Conservation (phyloP, 1,284 basidiomycete genomes). For the Fomitopsis betulina region DNA sequence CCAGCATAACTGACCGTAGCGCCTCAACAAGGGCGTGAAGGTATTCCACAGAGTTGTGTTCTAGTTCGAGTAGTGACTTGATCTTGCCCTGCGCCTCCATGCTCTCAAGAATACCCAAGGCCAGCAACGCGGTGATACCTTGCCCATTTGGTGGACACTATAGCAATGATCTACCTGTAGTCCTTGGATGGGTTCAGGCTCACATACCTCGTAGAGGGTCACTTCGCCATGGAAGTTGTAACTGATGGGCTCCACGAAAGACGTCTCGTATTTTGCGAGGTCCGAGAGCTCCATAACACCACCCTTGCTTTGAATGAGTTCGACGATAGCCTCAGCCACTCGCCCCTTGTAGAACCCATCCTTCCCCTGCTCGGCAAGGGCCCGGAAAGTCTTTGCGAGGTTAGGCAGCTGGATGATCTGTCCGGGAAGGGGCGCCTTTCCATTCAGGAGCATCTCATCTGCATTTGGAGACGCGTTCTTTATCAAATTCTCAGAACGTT, state of each 20-base stretch:
- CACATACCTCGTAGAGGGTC: constrained; percentile 76
- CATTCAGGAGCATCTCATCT: constrained; percentile 81
- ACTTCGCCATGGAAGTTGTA: constrained; percentile 84
- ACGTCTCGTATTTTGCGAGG: constrained; percentile 73
- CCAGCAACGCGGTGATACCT: constrained; percentile 88
- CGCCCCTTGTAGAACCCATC: constrained; percentile 92
- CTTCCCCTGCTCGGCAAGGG: constrained; percentile 77
- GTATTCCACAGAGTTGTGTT: constrained; percentile 87
- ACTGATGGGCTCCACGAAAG: constrained; percentile 84
- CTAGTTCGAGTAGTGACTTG: constrained; percentile 68
- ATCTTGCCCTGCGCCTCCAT: constrained; percentile 74
- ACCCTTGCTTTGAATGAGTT: constrained; percentile 77
- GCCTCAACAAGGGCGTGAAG: constrained; percentile 86
- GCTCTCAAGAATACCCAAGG: constrained; percentile 88
- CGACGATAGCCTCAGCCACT: constrained; percentile 86
- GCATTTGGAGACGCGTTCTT: constrained; percentile 80
- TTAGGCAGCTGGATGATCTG: constrained; percentile 77
- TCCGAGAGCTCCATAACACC: constrained; percentile 91
- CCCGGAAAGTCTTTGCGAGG: constrained; percentile 81
- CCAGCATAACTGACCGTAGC: constrained; percentile 48
- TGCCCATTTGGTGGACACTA: constrained; percentile 95
- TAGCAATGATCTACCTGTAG: neutral
- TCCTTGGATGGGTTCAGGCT: neutral
- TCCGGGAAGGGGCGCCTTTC: constrained; percentile 74
- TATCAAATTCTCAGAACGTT: constrained; percentile 68